phyloP scores from a whole-genome alignment of 1,284 basidiomycete species.

The Mycena citricolor region DNA sequence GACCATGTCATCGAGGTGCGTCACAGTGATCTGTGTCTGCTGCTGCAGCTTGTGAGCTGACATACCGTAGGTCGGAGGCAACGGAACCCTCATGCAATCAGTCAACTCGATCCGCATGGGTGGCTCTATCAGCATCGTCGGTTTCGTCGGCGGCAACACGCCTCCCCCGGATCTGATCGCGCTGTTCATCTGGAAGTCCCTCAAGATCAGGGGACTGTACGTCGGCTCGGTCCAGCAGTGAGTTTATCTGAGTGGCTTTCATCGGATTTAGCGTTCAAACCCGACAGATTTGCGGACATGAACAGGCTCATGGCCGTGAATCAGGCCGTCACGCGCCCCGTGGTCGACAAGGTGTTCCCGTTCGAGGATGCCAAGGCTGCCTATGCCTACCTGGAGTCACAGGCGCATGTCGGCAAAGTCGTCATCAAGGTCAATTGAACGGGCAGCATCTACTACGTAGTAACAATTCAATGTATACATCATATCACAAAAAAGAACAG shows the following conservation, averaged over 20 bases:
- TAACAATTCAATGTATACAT: too few species aligned
- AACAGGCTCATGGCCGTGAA: not conserved
- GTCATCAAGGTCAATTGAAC: slow-evolving; percentile 42
- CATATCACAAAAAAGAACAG: too few species aligned
- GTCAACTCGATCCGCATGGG: slow-evolving; percentile 2
- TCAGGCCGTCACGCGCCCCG: not conserved
- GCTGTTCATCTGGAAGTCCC: not conserved
- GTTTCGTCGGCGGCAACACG: not conserved
- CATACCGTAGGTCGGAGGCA: slow-evolving; percentile 5
- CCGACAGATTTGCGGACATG: slow-evolving; percentile 5
- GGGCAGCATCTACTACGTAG: too few species aligned
- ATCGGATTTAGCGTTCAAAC: not conserved
- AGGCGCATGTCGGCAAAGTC: slow-evolving; percentile 42
- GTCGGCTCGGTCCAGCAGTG: slow-evolving; percentile 7
- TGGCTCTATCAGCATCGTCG: slow-evolving; percentile 8
- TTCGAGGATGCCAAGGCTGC: slow-evolving; percentile 43
- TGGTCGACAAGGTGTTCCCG: slow-evolving; percentile 28
- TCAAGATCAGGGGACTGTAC: slow-evolving; percentile 4
- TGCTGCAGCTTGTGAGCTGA: not conserved
- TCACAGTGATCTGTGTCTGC: not conserved
- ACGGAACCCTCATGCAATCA: slow-evolving; percentile 1
- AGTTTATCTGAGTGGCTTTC: not conserved
- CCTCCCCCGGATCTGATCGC: not conserved
- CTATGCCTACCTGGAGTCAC: slow-evolving; percentile 38
- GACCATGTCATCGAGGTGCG: slow-evolving; percentile 11